Percentiles rank a stretch among this genome's conserved stretches.
These are phyloP conservation scores for Myxozyma melibiosi DNA, from an alignment of 805 yeast genomes.

Conservation along the genomic window DNA sequence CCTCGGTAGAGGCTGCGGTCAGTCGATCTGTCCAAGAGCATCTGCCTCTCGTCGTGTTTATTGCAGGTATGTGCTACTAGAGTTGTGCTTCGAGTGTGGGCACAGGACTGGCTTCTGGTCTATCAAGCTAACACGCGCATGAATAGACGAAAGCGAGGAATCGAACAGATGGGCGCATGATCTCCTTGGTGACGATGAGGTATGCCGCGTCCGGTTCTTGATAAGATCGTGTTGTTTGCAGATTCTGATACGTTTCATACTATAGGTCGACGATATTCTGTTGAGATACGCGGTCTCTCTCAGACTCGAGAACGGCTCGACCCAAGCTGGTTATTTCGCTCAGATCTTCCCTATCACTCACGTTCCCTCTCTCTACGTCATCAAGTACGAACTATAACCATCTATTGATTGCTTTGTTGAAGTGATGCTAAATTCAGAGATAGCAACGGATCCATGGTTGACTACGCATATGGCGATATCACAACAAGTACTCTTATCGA, in stretches of 20 bases:
- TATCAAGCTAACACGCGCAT: too few relatives aligned
- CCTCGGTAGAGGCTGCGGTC: constrained; percentile 31
- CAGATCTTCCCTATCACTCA: constrained; percentile 57
- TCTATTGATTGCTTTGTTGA: background rate
- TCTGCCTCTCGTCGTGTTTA: constrained; percentile 27
- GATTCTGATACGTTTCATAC: background rate
- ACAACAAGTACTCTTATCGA: constrained; percentile 3
- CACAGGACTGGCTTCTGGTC: background rate
- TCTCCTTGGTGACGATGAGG: constrained; percentile 17
- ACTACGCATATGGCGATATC: constrained; percentile 29
- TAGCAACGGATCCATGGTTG: constrained; percentile 23
- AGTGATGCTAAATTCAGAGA: constrained; percentile 18
- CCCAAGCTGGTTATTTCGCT: constrained; percentile 52
- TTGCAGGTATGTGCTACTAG: constrained; percentile 20
- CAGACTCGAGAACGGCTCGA: constrained; percentile 46
- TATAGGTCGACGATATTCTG: constrained; percentile 31
- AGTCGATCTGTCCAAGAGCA: constrained; percentile 21
- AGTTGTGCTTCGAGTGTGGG: background rate
- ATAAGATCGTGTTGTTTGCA: background rate
- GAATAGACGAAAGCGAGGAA: constrained; percentile 24
- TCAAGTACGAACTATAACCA: constrained; percentile 44
- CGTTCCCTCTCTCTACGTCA: constrained; percentile 60
- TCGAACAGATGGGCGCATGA: constrained; percentile 25
- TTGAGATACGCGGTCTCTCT: constrained; percentile 47
- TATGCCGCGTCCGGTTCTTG: background rate